A percentile compares a stretch with the other conserved stretches of the same genome.
phyloP scores from a whole-genome alignment of 495 filamentous ascomycete genomes.

The Neurospora sp. region DNA sequence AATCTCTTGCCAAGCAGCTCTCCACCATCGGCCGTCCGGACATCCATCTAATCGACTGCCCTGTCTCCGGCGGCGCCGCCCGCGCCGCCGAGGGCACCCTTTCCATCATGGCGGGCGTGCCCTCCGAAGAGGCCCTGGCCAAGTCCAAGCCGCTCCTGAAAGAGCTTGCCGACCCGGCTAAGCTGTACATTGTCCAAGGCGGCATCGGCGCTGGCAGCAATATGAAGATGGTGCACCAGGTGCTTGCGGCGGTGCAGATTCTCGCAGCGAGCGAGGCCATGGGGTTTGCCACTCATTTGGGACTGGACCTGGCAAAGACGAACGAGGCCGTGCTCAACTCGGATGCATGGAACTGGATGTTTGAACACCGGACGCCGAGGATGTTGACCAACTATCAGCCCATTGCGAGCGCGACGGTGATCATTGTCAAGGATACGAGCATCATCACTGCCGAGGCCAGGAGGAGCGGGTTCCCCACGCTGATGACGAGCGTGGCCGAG shows the following conservation, averaged over 20 bases:
- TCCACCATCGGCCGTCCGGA: slow-evolving; percentile 46
- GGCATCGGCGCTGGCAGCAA: slow-evolving; percentile 73
- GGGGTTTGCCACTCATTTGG: slow-evolving; percentile 60
- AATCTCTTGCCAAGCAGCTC: slow-evolving; percentile 48
- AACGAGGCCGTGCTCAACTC: slow-evolving; percentile 48
- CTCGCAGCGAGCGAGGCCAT: slow-evolving; percentile 61
- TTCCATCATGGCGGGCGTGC: slow-evolving; percentile 69
- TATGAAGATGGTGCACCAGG: slow-evolving; percentile 82
- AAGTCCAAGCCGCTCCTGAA: slow-evolving; percentile 51
- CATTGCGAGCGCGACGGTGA: slow-evolving; percentile 59
- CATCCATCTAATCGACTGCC: slow-evolving; percentile 60
- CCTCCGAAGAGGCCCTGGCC: slow-evolving; percentile 42
- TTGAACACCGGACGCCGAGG: slow-evolving; percentile 60
- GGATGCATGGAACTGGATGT: slow-evolving; percentile 71
- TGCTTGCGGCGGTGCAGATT: slow-evolving; percentile 70
- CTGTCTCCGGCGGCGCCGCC: slow-evolving; percentile 67
- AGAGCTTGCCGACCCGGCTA: slow-evolving; percentile 48
- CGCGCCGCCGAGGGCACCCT: slow-evolving; percentile 68
- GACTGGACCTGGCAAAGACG: slow-evolving; percentile 49
- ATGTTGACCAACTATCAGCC: slow-evolving; percentile 61
- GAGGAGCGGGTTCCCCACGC: slow-evolving; percentile 50
- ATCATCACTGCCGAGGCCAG: slow-evolving; percentile 68
- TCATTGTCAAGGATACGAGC: slow-evolving; percentile 71
- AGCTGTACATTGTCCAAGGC: slow-evolving; percentile 64
- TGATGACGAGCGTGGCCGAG: slow-evolving; percentile 61